Base-by-base conservation (phyloP, 2,329 filamentous ascomycete genomes). In the Fusarium neocosmosporiellum region DNA sequence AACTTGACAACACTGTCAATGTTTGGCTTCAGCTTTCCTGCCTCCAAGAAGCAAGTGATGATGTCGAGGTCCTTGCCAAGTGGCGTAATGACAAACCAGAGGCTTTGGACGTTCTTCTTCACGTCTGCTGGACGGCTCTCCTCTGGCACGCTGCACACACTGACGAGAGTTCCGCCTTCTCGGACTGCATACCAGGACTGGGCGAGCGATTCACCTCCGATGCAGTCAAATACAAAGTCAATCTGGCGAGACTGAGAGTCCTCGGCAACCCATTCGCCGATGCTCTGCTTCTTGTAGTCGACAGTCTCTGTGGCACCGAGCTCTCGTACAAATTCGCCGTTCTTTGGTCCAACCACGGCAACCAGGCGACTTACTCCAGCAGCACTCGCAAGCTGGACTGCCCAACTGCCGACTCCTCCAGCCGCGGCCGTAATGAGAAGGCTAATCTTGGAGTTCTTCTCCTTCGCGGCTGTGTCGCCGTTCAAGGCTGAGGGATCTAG, bases 191-290 rank as follows among this genome's bases (percentile, higher is more conserved):
- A 65, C 72, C 72, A 75, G 0, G 69, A 36, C 11, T 74, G 48
- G 0, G 53, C 18, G 2, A 74, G 41, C 2, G 71, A 63, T 8
- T 64, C 24, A 2, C 65, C 58, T 5, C 71, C 72, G 5, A 75
- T 66, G 34, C 72, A 75, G 16, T 75, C 72, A 2, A 75, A 48
- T 2, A 75, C 48, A 22, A 75, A 63, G 16, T 72, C 71, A 1
- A 75, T 53, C 10, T 69, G 27, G 7, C 67, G 63, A 14, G 48
- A 43, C 8, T 24, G 4, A 0, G 53, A 3, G 7, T 74, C 58
- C 4, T 65, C n/a, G 1, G 43, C 18, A n/a, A 60, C 67, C 72
- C 72, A 74, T 2, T 61, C 59, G 2, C 59, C 37, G 4, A 74
- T 66, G 1, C 10, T 66, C 10, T 71, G 60, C 22, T 65, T 66